phyloP scores from a whole-genome alignment of 371 early-diverging fungal genomes.

The Pancytospora philotis region DNA sequence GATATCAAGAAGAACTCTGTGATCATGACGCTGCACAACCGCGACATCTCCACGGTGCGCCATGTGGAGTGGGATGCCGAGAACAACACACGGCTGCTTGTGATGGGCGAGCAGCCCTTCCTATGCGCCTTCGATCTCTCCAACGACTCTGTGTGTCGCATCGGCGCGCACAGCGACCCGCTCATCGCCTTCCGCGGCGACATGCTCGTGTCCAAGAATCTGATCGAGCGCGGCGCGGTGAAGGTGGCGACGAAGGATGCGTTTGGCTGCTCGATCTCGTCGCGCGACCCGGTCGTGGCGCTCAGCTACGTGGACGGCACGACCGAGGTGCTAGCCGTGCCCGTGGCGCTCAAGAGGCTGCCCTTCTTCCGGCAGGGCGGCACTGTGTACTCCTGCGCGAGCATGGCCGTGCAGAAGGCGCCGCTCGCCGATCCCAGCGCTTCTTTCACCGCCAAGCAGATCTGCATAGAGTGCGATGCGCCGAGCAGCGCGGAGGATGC shows the following conservation, averaged over 20 bases:
- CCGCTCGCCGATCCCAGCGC: background rate
- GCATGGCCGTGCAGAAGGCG: background rate
- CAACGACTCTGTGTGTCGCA: constrained; percentile 16
- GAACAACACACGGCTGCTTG: constrained; percentile 34
- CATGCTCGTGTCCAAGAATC: constrained; percentile 12
- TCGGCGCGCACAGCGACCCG: constrained; percentile 7
- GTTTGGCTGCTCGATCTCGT: constrained; percentile 25
- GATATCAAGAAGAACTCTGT: constrained; percentile 57
- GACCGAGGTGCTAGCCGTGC: constrained; percentile 33
- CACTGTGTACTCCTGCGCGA: background rate
- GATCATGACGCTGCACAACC: constrained; percentile 40
- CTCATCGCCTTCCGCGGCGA: constrained; percentile 15
- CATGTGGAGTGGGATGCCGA: constrained; percentile 34
- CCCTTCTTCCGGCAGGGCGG: constrained; percentile 7
- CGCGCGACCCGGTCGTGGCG: constrained; percentile 23
- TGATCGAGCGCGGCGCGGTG: background rate
- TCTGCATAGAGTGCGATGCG: background rate
- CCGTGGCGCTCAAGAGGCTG: background rate
- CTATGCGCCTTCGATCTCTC: constrained; percentile 30
- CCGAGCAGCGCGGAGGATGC: constrained; percentile 1
- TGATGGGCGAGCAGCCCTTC: constrained; percentile 11
- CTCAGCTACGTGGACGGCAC: constrained; percentile 22
- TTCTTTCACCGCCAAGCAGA: background rate
- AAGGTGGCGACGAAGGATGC: background rate
- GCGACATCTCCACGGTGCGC: constrained; percentile 23